phyloP scores from a whole-genome alignment of 2,329 filamentous ascomycete species.

The Ceratocystis diversiconidia region DNA sequence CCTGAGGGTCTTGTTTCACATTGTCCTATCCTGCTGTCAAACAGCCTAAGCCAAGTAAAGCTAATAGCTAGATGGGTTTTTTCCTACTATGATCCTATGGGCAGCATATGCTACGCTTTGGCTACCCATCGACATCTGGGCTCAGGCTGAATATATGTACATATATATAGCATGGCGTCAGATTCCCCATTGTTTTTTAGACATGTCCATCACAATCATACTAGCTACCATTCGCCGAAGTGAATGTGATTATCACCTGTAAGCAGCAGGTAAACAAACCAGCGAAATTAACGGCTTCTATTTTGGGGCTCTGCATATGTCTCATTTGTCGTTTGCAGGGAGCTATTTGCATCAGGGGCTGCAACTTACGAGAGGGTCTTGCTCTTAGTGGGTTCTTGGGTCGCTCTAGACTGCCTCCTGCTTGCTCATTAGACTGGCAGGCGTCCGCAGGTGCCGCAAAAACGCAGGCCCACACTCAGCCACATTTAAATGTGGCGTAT shows the following conservation, averaged over 20 bases:
- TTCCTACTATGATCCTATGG: no score
- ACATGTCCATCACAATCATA: no score
- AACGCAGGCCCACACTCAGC: not conserved
- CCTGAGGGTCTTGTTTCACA: not conserved
- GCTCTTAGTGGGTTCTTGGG: no score
- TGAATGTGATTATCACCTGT: not conserved
- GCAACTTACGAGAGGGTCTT: no score
- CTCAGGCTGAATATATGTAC: no score
- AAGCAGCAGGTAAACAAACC: not conserved
- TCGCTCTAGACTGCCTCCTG: not conserved
- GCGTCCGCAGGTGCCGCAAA: no score
- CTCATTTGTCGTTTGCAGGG: not conserved
- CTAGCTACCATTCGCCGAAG: not conserved
- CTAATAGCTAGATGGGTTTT: not conserved
- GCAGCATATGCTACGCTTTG: no score
- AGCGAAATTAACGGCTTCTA: not conserved
- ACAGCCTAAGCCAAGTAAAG: not conserved
- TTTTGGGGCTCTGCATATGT: not conserved
- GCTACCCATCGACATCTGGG: no score
- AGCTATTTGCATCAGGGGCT: not conserved
- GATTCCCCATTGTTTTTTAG: no score
- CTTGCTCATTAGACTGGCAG: not conserved
- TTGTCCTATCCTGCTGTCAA: not conserved
- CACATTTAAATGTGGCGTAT: not conserved
- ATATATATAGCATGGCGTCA: no score